These are phyloP conservation scores for Phoma sp. DNA, from an alignment of 2,329 filamentous ascomycete genomes.

Conservation along the genomic window DNA sequence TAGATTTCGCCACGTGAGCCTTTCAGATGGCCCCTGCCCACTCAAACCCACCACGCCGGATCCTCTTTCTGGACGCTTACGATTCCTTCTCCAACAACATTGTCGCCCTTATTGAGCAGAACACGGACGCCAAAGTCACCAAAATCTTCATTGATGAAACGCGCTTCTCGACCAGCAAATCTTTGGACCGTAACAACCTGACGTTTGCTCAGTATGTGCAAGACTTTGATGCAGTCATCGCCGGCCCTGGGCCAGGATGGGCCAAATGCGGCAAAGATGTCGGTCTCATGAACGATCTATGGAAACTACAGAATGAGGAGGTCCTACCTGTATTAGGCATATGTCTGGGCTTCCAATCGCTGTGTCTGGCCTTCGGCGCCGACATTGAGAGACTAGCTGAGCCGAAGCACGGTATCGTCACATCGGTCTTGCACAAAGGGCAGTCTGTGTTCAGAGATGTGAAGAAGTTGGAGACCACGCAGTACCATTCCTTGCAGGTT, in stretches of 20 bases:
- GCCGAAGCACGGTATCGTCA: slow-evolving; percentile 83
- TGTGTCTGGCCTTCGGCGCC: slow-evolving; percentile 73
- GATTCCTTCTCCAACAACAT: slow-evolving; percentile 98
- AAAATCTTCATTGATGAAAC: slow-evolving; percentile 71
- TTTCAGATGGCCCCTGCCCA: slow-evolving; percentile 38
- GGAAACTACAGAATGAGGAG: slow-evolving; percentile 66
- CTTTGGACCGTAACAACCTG: slow-evolving; percentile 16
- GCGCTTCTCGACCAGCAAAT: slow-evolving; percentile 22
- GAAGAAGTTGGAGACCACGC: slow-evolving; percentile 69
- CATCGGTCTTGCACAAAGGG: slow-evolving; percentile 65
- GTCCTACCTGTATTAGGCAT: slow-evolving; percentile 83
- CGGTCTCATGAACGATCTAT: slow-evolving; percentile 79
- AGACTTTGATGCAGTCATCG: slow-evolving; percentile 82
- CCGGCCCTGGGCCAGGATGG: slow-evolving; percentile 88
- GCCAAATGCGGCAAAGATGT: slow-evolving; percentile 76
- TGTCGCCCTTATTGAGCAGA: slow-evolving; percentile 76
- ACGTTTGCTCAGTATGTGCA: slow-evolving; percentile 56
- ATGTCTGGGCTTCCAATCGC: slow-evolving; percentile 86
- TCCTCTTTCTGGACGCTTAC: slow-evolving; percentile 93
- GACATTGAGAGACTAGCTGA: slow-evolving; percentile 69
- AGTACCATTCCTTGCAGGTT: slow-evolving; percentile 73
- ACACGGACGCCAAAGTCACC: slow-evolving; percentile 70
- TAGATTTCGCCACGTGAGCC: slow-evolving; percentile 12
- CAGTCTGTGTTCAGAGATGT: slow-evolving; percentile 71
- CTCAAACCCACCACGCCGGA: slow-evolving; percentile 49